Evolutionary conservation across 1,284 basidiomycete genomes (phyloP).

Genomic region (Coniophora puteana): DNA sequence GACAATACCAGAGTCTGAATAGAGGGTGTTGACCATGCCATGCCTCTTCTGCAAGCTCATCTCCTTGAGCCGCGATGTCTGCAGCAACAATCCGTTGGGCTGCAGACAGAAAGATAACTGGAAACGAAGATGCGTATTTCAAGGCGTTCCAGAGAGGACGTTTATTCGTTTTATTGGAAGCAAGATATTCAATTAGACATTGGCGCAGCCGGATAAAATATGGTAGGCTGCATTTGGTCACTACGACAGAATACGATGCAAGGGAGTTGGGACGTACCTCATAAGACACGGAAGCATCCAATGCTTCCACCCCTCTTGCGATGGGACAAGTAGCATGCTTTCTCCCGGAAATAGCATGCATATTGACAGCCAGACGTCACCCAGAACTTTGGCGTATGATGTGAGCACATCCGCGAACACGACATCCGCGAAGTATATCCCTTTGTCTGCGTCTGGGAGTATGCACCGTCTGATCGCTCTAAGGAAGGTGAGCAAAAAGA

Average conservation of each 20-base stretch:
- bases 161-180: conserved; percentile 60
- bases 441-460: conserved; percentile 55
- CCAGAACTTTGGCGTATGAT: conserved; percentile 94
- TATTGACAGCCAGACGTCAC: conserved; percentile 88
- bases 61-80: conserved; percentile 52
- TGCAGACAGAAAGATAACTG: conserved; percentile 94
- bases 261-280: conserved; percentile 52
- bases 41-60: conserved; percentile 37
- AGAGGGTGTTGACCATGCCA: conserved; percentile 79
- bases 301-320: conserved; percentile 56
- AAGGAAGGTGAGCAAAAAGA: conserved; percentile 6
- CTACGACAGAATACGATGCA: conserved; percentile 7
- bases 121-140: conserved; percentile 97
- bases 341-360: conserved; percentile 79
- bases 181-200: conserved; percentile 84
- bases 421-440: conserved; percentile 87
- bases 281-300: conserved; percentile 84
- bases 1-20: conserved; percentile 77
- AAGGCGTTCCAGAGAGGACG: conserved; percentile 90
- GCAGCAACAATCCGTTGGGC: conserved; percentile 70
- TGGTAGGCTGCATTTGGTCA: conserved; percentile 61
- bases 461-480: conserved; percentile 53
- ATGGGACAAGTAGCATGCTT: conserved; percentile 63
- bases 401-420: conserved; percentile 95
- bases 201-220: conserved; percentile 92